Base-by-base conservation (phyloP, 2,329 filamentous ascomycete genomes). In the Ophiosphaerella herpotricha region DNA sequence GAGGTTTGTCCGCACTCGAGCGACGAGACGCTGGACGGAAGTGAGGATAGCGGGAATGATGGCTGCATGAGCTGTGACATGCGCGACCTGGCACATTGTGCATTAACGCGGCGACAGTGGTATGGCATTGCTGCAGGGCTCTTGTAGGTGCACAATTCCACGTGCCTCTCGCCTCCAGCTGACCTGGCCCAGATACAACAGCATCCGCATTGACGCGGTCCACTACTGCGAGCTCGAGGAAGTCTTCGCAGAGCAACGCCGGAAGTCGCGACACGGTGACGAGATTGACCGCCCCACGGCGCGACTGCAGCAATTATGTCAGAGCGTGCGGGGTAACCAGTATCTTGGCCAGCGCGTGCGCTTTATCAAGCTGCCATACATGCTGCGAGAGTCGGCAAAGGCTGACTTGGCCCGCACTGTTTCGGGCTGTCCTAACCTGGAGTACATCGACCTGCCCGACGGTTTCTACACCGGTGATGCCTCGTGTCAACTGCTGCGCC, bases 51-150 rank as follows among this genome's bases (percentile, higher is more conserved):
- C 59, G 82, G 85, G 42, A 87, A 88, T 60, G 86, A 91, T 75
- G 86, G 85, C 48, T 97, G 93, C 77, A 93, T 94, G 89, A 85
- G 96, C 60, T 97, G 93, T 77, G 91, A 96, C 76, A 82, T 94
- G 78, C 86, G 92, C 60, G 91, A 97, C 73, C 82, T 97, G 48
- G 85, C 91, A 44, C 86, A 90, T 72, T 93, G 90, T 71, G 85
- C 86, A 34, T 80, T 84, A 69, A 89, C 90, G 43, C 90, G 85
- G 71, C 85, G 84, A 64, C 80, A 80, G 63, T 97, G 92, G 92
- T 80, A 80, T 59, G 66, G 74, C 23, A 74, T 79, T n/a, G 83
- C 82, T 32, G 80, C 81, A 55, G 71, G 76, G 26, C 63, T 85
- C 45, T 76, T 86, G 89, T 96, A 80, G 73, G 88, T 82, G 32